Base-by-base conservation (phyloP, 2,329 filamentous ascomycete species). In the Fusarium praegraminearum region DNA sequence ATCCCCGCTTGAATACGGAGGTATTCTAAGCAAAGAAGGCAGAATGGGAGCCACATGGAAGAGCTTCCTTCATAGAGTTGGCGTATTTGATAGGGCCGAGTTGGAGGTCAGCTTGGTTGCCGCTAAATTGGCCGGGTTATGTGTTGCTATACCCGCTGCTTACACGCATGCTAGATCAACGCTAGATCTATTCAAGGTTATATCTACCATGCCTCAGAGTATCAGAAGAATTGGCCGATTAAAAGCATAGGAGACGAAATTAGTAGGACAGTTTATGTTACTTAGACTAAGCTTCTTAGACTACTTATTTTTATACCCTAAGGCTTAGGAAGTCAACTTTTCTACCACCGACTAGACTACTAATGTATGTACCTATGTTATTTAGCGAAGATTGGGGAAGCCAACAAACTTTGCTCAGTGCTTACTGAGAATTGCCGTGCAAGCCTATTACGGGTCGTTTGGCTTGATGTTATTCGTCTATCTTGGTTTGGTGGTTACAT, bases 341-440 rank as follows among this genome's bases (percentile, higher is more conserved):
- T n/a, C n/a, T n/a, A n/a, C n/a, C n/a, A n/a, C n/a, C n/a, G n/a
- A n/a, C n/a, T n/a, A n/a, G n/a, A n/a, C n/a, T n/a, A n/a, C n/a
- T n/a, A n/a, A n/a, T n/a, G n/a, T n/a, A n/a, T 22, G 20, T 22
- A 22, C 20, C 20, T 30, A 30, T 30, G 28, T 30, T 30, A 45
- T 43, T 49, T 47, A 35, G 28, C 18, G n/a, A 44, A 12, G 22
- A 12, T 51, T 38, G 51, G 58, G n/a, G 20, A 3, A 20, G 28
- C 63, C 30, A 49, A 30, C 49, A 63, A 63, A 43, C 49, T 41
- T 50, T 32, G 32, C 24, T 16, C 12, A 20, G 11, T 22, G 49
- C 43, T 63, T 47, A 63, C 36, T 44, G 60, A 57, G 58, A 63
- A 18, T 41, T 51, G 20, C n/a, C 38, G 47, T 56, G 33, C 47